A percentile compares a stretch with the other conserved stretches of the same genome.
These are phyloP conservation scores for Arabidopsis thaliana DNA, from an alignment of 345 rosid species.

Conservation along the genomic window TAIR10.1 NC_003076.8:315001-315500, in stretches of 20 bases:
- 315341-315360: no score
- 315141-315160: background rate
- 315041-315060: slow-evolving; percentile 36
- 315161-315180: background rate
- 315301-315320: background rate
- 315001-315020: slow-evolving; percentile 28
- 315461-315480: no score
- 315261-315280: slow-evolving; percentile 23
- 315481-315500: no score
- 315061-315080: slow-evolving; percentile 11
- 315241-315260: slow-evolving; percentile 31
- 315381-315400: no score
- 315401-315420: no score
- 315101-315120: background rate
- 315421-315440: no score
- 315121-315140: slow-evolving; percentile 34
- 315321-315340: background rate
- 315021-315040: slow-evolving; percentile 25
- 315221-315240: slow-evolving; percentile 26
- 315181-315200: background rate
- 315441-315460: no score
- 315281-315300: background rate
- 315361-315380: no score
- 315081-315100: background rate
- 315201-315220: slow-evolving; percentile 4